Conservation (phyloP, 2,329 filamentous ascomycete genomes). For the Pyrenochaeta sp. region DNA sequence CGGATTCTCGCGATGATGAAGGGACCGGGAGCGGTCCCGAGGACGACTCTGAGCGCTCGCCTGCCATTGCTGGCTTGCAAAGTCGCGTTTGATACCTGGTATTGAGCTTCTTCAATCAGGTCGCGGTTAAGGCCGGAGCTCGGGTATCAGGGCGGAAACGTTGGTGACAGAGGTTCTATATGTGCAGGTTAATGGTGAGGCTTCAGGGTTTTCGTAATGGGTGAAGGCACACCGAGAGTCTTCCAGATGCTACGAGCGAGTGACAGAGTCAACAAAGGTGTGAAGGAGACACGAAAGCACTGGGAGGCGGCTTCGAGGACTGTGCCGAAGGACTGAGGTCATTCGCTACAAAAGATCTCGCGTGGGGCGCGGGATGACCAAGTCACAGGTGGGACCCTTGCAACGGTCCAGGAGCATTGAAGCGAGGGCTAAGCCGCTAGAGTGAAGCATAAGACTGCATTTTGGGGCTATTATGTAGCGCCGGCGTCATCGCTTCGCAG, state of each 20-base stretch:
- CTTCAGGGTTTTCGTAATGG: background rate
- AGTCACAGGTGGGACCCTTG: constrained; percentile 28
- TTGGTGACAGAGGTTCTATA: constrained; percentile 19
- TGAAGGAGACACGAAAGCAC: constrained; percentile 11
- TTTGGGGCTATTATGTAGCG: constrained; percentile 12
- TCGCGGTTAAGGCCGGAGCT: constrained; percentile 11
- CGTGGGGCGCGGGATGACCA: constrained; percentile 30
- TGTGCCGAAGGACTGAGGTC: constrained; percentile 35
- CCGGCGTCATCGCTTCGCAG: constrained; percentile 22
- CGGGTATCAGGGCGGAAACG: constrained; percentile 34
- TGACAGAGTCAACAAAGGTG: constrained; percentile 4
- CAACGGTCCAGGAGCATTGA: constrained; percentile 11
- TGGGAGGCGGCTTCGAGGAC: constrained; percentile 19
- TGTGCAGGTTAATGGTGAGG: constrained; percentile 3
- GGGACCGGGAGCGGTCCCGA: constrained; percentile 41
- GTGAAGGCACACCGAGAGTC: constrained; percentile 1
- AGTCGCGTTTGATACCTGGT: constrained; percentile 8
- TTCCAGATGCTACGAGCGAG: constrained; percentile 1
- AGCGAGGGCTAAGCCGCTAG: constrained; percentile 30
- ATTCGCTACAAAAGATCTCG: constrained; percentile 25
- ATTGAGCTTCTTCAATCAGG: constrained; percentile 4
- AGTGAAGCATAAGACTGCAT: constrained; percentile 15
- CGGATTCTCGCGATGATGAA: constrained; percentile 34
- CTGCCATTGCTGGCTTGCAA: constrained; percentile 24
- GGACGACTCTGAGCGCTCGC: constrained; percentile 22